Percentiles rank a stretch among this genome's conserved stretches.
Conservation (phyloP, 441 rosid genomes). For the Corymbia calophylla region DNA sequence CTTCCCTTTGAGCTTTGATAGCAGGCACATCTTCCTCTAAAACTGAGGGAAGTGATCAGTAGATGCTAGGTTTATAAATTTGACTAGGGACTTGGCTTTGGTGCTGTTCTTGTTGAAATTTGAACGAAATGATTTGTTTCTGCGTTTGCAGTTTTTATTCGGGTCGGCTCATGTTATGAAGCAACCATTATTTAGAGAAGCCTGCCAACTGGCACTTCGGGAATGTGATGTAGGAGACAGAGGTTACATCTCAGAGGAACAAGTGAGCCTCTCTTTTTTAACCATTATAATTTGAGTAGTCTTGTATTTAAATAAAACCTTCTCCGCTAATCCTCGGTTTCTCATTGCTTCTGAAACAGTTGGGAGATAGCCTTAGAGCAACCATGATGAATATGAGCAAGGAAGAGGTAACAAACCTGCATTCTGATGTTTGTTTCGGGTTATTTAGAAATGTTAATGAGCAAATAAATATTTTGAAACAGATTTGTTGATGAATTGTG, state of each 20-base stretch:
- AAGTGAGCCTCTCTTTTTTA: conserved; percentile 31
- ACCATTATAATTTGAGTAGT: not conserved
- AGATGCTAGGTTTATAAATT: not conserved
- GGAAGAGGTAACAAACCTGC: conserved; percentile 36
- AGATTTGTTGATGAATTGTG: not conserved
- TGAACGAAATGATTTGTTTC: not conserved
- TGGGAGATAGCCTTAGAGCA: conserved; percentile 47
- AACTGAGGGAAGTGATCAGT: not conserved
- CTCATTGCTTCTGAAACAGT: conserved; percentile 31
- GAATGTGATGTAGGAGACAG: conserved; percentile 40
- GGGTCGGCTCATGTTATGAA: conserved; percentile 70
- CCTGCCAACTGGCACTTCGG: conserved; percentile 58
- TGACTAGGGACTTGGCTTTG: not conserved
- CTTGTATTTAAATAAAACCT: not conserved
- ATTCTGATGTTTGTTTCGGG: not conserved
- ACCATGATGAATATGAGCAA: conserved; percentile 43
- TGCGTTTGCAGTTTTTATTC: conserved; percentile 58
- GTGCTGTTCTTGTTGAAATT: not conserved
- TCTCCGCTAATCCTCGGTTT: not conserved
- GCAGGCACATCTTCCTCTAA: not conserved
- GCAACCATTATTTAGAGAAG: conserved; percentile 54
- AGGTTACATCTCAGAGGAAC: conserved; percentile 42
- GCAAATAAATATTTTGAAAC: not conserved
- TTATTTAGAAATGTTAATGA: not conserved
- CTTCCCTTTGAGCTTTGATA: not conserved